Conservation (phyloP, 441 rosid species). For the Gossypium davidsonii region DNA sequence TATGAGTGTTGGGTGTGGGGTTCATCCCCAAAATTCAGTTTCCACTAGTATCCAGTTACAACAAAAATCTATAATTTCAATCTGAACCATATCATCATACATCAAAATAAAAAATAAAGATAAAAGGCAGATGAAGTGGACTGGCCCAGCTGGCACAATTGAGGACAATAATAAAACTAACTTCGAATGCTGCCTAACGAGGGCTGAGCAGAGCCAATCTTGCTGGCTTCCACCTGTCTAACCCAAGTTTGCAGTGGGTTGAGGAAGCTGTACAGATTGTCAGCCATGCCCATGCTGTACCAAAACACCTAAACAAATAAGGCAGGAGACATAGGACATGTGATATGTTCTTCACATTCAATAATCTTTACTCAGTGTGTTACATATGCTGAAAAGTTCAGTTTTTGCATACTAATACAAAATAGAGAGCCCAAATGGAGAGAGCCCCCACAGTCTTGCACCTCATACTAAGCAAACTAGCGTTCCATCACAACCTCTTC, state of each 20-base stretch:
- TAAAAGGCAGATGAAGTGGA: not conserved
- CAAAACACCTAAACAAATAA: not conserved
- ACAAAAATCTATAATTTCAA: not conserved
- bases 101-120: not conserved
- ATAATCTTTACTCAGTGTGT: slow-evolving; percentile 13
- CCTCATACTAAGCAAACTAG: slow-evolving; percentile 21
- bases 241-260: not conserved
- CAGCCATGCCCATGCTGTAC: not conserved
- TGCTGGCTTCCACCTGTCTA: not conserved
- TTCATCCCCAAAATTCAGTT: not conserved
- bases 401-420: slow-evolving; percentile 15
- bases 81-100: not conserved
- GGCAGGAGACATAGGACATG: not conserved
- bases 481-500: slow-evolving; percentile 47
- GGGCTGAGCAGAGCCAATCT: not conserved
- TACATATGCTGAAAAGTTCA: slow-evolving; percentile 24
- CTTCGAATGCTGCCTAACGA: not conserved
- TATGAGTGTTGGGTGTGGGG: not conserved
- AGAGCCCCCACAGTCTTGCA: not conserved
- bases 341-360: slow-evolving; percentile 17
- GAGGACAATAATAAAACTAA: not conserved
- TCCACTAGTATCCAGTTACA: not conserved
- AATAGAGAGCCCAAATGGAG: slow-evolving; percentile 14
- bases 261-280: not conserved
- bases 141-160: not conserved